Base-by-base conservation (phyloP, 2,329 filamentous ascomycete genomes). In the Simplicillium sp. region DNA sequence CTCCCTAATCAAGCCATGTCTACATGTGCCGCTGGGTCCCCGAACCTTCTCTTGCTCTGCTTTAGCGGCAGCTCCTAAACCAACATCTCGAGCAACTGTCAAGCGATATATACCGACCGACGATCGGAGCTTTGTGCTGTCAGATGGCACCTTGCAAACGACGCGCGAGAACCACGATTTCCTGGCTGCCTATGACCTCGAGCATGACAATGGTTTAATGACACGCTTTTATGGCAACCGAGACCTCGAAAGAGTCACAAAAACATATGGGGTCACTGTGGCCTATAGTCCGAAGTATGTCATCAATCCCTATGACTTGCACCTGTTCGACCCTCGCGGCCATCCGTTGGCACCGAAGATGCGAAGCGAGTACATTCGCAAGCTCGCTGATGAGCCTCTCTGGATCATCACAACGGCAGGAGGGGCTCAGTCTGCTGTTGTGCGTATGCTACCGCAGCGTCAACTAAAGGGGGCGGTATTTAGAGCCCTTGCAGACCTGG, bases 261-360 rank as follows among this genome's bases (percentile, higher is more conserved):
- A 40, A 3, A 34, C 46, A 7, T 58, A 55, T 38, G 40, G 45
- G 25, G 47, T 54, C 38, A 46, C 40, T 3, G 32, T 62, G 7
- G 48, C 47, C 14, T 58, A 54, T 38, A 53, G 48, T 15, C 42
- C 52, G 9, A 39, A 43, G 8, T 55, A 66, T 45, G 46, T 59
- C 40, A 46, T 66, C 36, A 51, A 58, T 25, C 54, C 56, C 4
- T 54, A 54, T 42, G 53, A 65, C 40, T 46, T 60, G 12, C 48
- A 48, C 6, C 61, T 52, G 41, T 52, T 67, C 15, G 53, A 54
- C 6, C 53, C 56, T 1, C 50, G 50, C 9, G 58, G 56, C 6
- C 58, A 66, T 37, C 54, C 63, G 1, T 43, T 62, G 16, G 43
- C 47, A 4, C 46, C 53, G 2, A 35, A 45, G 25, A 44, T 54